phyloP scores from a whole-genome alignment of 1,139 yeast species.

The Geotrichum bryndzae region DNA sequence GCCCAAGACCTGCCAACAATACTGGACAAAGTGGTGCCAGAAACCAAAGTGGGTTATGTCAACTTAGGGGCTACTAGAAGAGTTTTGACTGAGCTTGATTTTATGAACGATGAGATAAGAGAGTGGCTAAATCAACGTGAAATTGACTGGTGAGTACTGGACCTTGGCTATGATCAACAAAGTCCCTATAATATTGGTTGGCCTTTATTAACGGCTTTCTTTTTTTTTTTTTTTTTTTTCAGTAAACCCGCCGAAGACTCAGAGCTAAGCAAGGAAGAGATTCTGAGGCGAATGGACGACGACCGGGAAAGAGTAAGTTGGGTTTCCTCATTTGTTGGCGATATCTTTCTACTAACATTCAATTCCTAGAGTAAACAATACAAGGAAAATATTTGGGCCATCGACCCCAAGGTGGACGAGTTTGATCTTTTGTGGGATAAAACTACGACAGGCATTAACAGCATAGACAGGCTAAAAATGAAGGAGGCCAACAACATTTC shows the following conservation, averaged over 20 bases:
- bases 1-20: constrained; percentile 49
- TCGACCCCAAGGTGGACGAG: constrained; percentile 46
- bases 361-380: constrained; percentile 47
- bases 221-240: background rate
- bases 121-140: constrained; percentile 13
- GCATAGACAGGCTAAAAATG: constrained; percentile 48
- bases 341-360: background rate
- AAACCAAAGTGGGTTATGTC: constrained; percentile 40
- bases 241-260: constrained; percentile 4
- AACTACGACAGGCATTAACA: constrained; percentile 39
- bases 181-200: constrained; percentile 7
- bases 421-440: constrained; percentile 56
- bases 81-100: constrained; percentile 24
- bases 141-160: constrained; percentile 15
- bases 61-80: constrained; percentile 41
- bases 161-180: background rate
- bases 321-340: background rate
- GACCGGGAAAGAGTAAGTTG: constrained; percentile 62
- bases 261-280: constrained; percentile 22
- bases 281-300: constrained; percentile 59
- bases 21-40: constrained; percentile 48
- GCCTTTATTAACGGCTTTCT: background rate
- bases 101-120: constrained; percentile 19
- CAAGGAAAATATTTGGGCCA: constrained; percentile 71
- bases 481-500: constrained; percentile 51